Percentiles rank a stretch among this genome's conserved stretches.
Evolutionary conservation across 306 rosid genomes (phyloP).

Genomic region (Cucumis sativus): Cucumber_9930_V3 NC_026659.2:25057001-25057500

Average conservation of each 20-base stretch:
- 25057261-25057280: not conserved
- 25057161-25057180: constrained; percentile 63
- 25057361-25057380: not conserved
- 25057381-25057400: not conserved
- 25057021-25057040: constrained; percentile 92
- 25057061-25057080: constrained; percentile 17
- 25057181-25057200: not conserved
- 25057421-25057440: not conserved
- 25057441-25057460: not conserved
- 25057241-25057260: not conserved
- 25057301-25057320: not conserved
- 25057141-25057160: constrained; percentile 91
- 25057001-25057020: constrained; percentile 81
- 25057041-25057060: constrained; percentile 41
- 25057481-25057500: not conserved
- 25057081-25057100: constrained; percentile 1
- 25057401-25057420: not conserved
- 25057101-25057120: constrained; percentile 13
- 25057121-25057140: constrained; percentile 96
- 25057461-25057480: not conserved
- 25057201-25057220: not conserved
- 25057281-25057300: not conserved
- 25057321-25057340: not conserved
- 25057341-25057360: not conserved
- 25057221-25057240: constrained; percentile 3